These are phyloP conservation scores for Casuarina equisetifolia DNA, from an alignment of 306 rosid species.

Conservation along the genomic window DNA sequence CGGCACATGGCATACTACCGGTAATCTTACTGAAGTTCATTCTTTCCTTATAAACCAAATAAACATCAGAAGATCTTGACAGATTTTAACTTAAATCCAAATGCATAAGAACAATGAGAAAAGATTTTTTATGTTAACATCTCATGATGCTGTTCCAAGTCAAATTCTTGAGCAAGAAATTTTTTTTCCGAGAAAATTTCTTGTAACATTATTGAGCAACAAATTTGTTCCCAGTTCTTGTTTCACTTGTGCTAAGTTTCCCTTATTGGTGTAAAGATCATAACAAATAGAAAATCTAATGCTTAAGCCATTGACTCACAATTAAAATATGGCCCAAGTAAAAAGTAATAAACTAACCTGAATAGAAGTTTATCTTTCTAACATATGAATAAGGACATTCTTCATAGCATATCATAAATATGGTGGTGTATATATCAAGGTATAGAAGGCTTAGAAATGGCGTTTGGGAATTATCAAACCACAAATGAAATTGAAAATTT, in stretches of 20 bases:
- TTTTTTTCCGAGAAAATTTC: background rate
- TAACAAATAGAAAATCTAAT: no score
- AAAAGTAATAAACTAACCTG: no score
- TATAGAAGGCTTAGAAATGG: no score
- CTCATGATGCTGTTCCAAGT: slow-evolving; percentile 12
- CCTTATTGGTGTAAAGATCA: no score
- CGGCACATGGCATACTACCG: slow-evolving; percentile 93
- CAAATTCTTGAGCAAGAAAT: background rate
- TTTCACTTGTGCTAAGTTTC: background rate
- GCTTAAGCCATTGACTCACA: no score
- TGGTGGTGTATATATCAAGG: no score
- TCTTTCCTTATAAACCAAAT: slow-evolving; percentile 7
- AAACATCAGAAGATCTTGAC: background rate
- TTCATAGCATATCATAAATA: no score
- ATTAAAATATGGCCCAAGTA: no score
- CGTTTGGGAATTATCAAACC: no score
- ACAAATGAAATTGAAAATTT: no score
- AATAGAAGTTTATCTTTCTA: no score
- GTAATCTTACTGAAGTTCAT: slow-evolving; percentile 28
- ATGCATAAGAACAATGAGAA: background rate
- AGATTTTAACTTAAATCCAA: background rate
- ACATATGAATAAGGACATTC: no score
- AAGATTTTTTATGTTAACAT: background rate
- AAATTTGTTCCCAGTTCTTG: background rate
- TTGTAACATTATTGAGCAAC: background rate